Evolutionary conservation across 2,329 filamentous ascomycete genomes (phyloP), one percentile per base, ranked within the genome.

Genomic region (Akanthomyces lecanii): DNA sequence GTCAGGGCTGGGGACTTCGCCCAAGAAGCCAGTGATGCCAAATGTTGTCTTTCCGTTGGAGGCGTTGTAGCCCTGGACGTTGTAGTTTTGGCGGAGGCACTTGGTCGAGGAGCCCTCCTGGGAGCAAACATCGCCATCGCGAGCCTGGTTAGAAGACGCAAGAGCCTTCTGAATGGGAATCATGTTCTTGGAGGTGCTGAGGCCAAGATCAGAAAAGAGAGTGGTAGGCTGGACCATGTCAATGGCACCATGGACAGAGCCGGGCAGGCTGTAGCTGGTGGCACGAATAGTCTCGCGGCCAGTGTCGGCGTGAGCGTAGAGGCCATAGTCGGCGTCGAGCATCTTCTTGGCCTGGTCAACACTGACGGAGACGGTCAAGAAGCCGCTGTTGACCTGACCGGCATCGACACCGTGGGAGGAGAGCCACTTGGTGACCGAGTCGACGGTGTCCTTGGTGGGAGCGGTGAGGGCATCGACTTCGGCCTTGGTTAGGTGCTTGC

Each of bases 401-500:
- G 60, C 59, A 6, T 63, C 47, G 12, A 65, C 36, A 23, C 63
- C 55, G 10, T 65, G 63, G 4, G 63, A 63, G 5, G 45, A 36
- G 12, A 65, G 60, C 63, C 63, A 65, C 30, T 65, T 33, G 30
- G 30, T 40, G 25, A 65, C 63, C 30, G 63, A 55, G 55, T 57
- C 60, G 2, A 65, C 55, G 8, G 48, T 62, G 8, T 57, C 63
- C 38, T 57, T 54, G 40, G 38, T 57, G 12, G 63, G 63, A 16
- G 63, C 63, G 28, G 63, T 65, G 25, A 65, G 16, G 16, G 63
- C 55, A 44, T 65, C 63, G n/a, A 65, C 48, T 30, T 65, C 63
- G 6, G 48, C 55, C 63, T 65, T 65, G 63, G 54, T 53, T n/a
- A 65, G 45, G 21, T 65, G 63, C 55, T 65, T 63, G 55, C 63